Evolutionary conservation across 352 stramenopile genomes (phyloP).

Genomic region (Pythium graminicola): DNA sequence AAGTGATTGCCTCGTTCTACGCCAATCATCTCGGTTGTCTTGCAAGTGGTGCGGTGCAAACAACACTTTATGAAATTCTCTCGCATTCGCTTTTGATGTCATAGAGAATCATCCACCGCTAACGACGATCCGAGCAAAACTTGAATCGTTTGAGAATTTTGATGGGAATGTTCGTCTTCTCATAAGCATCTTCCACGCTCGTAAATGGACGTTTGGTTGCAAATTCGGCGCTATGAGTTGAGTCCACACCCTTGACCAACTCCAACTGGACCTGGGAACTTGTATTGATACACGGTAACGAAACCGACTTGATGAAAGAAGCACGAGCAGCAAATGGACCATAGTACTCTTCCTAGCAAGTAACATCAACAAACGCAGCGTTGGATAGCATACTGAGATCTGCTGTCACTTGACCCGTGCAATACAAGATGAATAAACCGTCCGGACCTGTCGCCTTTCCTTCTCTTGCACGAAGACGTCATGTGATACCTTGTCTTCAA

Average conservation of each 20-base stretch:
- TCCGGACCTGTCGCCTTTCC: too few species aligned
- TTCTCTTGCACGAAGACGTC: too few species aligned
- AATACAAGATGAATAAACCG: background rate
- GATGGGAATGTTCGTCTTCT: background rate
- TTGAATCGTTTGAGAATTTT: background rate
- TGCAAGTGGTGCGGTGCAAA: conserved; percentile 63
- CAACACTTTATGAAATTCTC: conserved; percentile 84
- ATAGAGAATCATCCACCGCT: too few species aligned
- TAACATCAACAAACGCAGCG: background rate
- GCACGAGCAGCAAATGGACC: background rate
- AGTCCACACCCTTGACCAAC: background rate
- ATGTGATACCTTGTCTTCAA: too few species aligned
- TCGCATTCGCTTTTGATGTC: too few species aligned
- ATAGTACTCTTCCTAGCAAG: background rate
- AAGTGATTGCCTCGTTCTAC: conserved; percentile 68
- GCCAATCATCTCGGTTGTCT: conserved; percentile 71
- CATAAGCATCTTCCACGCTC: background rate
- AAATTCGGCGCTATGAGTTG: background rate
- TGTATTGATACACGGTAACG: background rate
- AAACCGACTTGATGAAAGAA: background rate
- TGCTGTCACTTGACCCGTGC: background rate
- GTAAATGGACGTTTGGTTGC: background rate
- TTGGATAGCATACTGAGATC: background rate
- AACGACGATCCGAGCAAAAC: background rate
- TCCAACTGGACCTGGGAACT: background rate